Evolutionary conservation across 176 grass and related monocot genomes (phyloP).

Genomic region (Urochloa ruziziensis): DNA sequence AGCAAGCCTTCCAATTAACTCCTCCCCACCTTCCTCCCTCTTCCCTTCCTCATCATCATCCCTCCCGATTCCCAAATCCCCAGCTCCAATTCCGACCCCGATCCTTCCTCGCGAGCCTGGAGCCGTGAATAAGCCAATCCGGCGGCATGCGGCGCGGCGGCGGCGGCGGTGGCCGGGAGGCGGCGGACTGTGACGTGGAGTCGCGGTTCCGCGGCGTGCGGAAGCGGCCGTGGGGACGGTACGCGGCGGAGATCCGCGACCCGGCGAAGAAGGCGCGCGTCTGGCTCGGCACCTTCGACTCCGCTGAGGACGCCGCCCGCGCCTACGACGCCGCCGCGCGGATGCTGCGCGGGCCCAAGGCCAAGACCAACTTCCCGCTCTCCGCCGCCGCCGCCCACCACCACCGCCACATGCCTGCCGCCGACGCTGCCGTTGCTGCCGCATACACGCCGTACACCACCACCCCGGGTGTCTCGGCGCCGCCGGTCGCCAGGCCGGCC

Average conservation of each 20-base stretch:
- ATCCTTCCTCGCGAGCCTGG: neutral
- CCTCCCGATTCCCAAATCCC: neutral
- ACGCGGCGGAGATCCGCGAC: constrained; percentile 83
- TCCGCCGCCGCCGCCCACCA: constrained; percentile 15
- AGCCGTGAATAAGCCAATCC: neutral
- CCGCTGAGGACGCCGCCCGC: constrained; percentile 64
- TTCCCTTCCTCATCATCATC: neutral
- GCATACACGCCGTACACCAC: constrained; percentile 9
- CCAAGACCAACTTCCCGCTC: constrained; percentile 72
- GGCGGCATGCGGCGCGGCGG: constrained; percentile 36
- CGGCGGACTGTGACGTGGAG: constrained; percentile 6
- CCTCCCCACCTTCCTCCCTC: constrained; percentile 26
- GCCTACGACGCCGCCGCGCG: constrained; percentile 70
- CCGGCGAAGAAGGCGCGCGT: constrained; percentile 65
- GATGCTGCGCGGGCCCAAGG: constrained; percentile 59
- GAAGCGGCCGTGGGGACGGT: constrained; percentile 75
- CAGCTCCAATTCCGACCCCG: neutral
- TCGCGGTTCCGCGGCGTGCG: constrained; percentile 72
- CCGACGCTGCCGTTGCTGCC: neutral
- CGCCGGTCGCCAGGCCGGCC: constrained; percentile 34
- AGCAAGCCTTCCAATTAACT: constrained; percentile 49
- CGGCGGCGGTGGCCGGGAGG: neutral
- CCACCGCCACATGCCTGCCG: neutral
- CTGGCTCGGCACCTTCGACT: constrained; percentile 80
- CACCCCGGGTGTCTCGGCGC: neutral